Evolutionary conservation across 495 filamentous ascomycete genomes (phyloP), one percentile per base, ranked within the genome.

Genomic region (Letharia columbiana): DNA sequence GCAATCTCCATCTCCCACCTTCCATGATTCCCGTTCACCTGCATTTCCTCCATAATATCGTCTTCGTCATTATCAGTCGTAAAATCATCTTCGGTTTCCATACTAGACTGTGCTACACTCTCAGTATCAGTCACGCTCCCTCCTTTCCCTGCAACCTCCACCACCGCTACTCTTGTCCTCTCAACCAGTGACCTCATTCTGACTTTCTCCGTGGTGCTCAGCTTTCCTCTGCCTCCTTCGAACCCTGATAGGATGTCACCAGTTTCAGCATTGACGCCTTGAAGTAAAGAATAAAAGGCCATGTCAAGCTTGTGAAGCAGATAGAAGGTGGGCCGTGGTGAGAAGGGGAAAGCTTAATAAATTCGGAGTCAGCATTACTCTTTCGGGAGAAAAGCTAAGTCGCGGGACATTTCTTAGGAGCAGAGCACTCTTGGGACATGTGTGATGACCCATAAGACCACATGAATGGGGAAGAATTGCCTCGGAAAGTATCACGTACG

Each of bases 161-260:
- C 82, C 40, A 91, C 83, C 28, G 83, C 69, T 37, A 93, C 79
- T 42, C 89, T 77, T 20, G 86, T 86, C 62, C 82, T 79, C 74
- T 92, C 88, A 3, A 90, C 88, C 33, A 92, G 72, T 69, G 88
- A 87, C 73, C 87, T 89, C 62, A 91, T 87, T 49, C 92, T 82
- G 23, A 96, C 89, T 79, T 91, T 94, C 72, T 96, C 89, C 0
- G 88, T 91, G 61, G 79, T 83, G 9, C 82, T 80, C 35, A 82
- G 79, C 63, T 82, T 78, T 60, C 76, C 80, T 0, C 77, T 74
- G 4, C 71, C 72, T 11, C 66, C 67, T 63, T 82, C 81, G 67
- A 90, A 89, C 0, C 91, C 91, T 0, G 89, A 86, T 3, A 96
- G 76, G 0, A 79, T 70, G 13, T 83, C 81, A 1, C 85, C 84